These are phyloP conservation scores for Arbutus unedo DNA, from an alignment of 148 eudicot genomes.

Conservation along the genomic window DNA sequence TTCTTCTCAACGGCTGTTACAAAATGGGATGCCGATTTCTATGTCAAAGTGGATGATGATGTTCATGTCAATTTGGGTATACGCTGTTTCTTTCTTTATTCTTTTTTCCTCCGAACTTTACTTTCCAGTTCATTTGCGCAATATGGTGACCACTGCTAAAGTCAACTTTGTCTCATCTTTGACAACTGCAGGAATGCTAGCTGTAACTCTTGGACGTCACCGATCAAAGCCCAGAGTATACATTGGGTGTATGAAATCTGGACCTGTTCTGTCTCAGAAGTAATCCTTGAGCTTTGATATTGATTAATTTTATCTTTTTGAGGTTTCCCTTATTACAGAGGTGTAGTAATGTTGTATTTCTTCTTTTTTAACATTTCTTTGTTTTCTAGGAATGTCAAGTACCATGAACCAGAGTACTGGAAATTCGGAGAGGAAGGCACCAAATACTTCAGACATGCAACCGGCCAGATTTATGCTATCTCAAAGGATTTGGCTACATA, in stretches of 20 bases:
- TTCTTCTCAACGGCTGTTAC: conserved; percentile 88
- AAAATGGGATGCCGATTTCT: conserved; percentile 97
- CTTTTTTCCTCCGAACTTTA: not conserved
- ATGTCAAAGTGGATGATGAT: conserved; percentile 93
- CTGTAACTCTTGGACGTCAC: conserved; percentile 86
- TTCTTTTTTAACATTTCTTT: not conserved
- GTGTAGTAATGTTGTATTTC: not conserved
- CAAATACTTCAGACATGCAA: conserved; percentile 94
- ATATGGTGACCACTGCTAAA: not conserved
- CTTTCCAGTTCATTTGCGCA: not conserved
- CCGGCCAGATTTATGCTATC: conserved; percentile 95
- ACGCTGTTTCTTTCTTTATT: not conserved
- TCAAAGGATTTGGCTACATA: conserved; percentile 92
- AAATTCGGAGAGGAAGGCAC: conserved; percentile 97
- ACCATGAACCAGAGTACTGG: conserved; percentile 97
- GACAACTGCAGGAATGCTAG: conserved; percentile 53
- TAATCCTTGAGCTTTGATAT: conserved; percentile 31
- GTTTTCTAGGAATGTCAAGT: conserved; percentile 66
- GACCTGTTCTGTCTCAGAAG: conserved; percentile 89
- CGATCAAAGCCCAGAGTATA: conserved; percentile 83
- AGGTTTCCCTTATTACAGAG: not conserved
- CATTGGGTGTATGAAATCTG: conserved; percentile 98
- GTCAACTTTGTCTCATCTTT: conserved; percentile 4
- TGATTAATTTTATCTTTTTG: not conserved
- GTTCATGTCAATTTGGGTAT: conserved; percentile 94